These are phyloP conservation scores for Lentinula raphanica DNA, from an alignment of 768 basidiomycete genomes.

Conservation along the genomic window DNA sequence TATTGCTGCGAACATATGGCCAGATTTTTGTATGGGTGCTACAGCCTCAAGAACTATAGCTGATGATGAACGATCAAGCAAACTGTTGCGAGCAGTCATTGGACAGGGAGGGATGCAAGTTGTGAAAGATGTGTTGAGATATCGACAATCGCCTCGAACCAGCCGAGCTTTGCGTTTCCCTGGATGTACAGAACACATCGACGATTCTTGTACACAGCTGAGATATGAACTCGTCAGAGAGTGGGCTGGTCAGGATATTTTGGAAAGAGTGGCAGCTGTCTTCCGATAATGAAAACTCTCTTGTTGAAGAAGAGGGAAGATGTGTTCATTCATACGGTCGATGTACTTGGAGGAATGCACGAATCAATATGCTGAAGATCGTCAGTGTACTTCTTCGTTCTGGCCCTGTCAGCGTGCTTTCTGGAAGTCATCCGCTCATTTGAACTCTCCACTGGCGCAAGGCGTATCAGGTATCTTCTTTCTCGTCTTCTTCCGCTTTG, in stretches of 20 bases:
- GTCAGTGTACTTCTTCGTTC: too few relatives aligned
- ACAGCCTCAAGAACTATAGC: slow-evolving; percentile 13
- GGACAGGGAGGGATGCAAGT: slow-evolving; percentile 41
- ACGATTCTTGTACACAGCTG: slow-evolving; percentile 14
- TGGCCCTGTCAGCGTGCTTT: too few relatives aligned
- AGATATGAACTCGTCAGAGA: slow-evolving; percentile 14
- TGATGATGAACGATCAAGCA: slow-evolving; percentile 32
- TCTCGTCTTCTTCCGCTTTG: too few relatives aligned
- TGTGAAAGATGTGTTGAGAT: slow-evolving; percentile 51
- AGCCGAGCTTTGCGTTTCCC: slow-evolving; percentile 41
- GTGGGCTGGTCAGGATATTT: slow-evolving; percentile 14
- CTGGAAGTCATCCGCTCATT: too few relatives aligned
- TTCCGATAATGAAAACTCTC: too few relatives aligned
- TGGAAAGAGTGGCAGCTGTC: slow-evolving; percentile 14
- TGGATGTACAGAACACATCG: slow-evolving; percentile 33
- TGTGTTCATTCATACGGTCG: too few relatives aligned
- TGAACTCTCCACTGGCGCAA: too few relatives aligned
- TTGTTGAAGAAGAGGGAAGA: too few relatives aligned
- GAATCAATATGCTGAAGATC: too few relatives aligned
- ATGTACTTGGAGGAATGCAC: too few relatives aligned
- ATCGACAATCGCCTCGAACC: slow-evolving; percentile 39
- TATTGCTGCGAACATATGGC: slow-evolving; percentile 61
- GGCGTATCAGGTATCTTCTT: too few relatives aligned
- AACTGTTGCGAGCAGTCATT: slow-evolving; percentile 48
- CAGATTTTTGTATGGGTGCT: slow-evolving; percentile 34